Base-by-base conservation (phyloP, 1,139 yeast genomes). In the Meyerozyma elateridarum region DNA sequence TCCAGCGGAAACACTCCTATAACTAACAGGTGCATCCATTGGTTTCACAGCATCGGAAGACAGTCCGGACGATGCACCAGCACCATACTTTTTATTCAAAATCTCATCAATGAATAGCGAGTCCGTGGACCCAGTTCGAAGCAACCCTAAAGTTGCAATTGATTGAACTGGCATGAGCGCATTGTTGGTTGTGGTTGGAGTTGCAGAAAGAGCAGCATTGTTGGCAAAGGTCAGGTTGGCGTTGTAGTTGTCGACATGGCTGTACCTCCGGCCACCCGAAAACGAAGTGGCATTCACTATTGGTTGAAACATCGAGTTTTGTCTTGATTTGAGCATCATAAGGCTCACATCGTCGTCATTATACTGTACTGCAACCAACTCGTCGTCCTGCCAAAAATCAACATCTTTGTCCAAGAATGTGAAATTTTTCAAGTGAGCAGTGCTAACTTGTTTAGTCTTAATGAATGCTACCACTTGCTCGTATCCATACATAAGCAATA, bases 51-150 rank as follows among this genome's bases (percentile, higher is more conserved):
- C 27, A 11, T 7, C 18, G n/a, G 29, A 7, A 14, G 11, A 13
- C 6, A 13, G 13, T 7, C 15, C 22, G 11, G n/a, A 5, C 6
- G 14, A 6, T 8, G 15, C 17, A 15, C 4, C 24, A n/a, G 15
- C 11, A 6, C 61, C 61, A 34, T 57, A 59, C 34, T 52, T 52
- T 28, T 50, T 49, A 21, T 48, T 43, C 28, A 56, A 40, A 11
- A 57, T 37, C 35, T 58, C 64, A 37, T 59, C 63, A 29, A 60
- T 58, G 33, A 60, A 56, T 8, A 57, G 36, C 6, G 64, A 59
- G 37, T 61, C 67, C 2, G 63, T 61, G 4, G 66, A 60, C 8
- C 64, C 64, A 26, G 61, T 54, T 29, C 61, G 49, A 35, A 57
- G 46, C n/a, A 40, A 36, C 2, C 56, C 50, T 12, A 61, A 37